Conservation (phyloP, 768 basidiomycete species). For the Trametes sanguinea region DNA sequence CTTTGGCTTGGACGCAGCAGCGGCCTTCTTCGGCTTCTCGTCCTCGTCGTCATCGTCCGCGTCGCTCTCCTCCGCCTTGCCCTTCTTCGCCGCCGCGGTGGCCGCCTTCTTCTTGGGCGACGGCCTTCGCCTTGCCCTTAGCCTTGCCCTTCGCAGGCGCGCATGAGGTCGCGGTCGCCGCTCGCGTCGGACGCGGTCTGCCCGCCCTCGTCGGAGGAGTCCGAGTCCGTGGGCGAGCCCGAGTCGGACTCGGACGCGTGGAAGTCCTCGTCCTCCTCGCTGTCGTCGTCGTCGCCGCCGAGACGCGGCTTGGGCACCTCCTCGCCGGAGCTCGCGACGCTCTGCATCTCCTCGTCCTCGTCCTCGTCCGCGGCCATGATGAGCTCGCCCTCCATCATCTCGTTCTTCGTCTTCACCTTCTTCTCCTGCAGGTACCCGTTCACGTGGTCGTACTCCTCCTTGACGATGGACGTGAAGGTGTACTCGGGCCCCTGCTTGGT, state of each 20-base stretch:
- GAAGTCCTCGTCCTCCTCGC: conserved; percentile 89
- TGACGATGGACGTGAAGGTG: conserved; percentile 91
- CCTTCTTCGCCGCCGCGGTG: conserved; percentile 25
- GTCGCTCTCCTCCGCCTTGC: conserved; percentile 32
- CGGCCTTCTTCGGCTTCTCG: conserved; percentile 48
- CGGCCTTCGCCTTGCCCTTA: conserved; percentile 35
- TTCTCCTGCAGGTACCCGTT: conserved; percentile 86
- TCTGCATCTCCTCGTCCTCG: conserved; percentile 80
- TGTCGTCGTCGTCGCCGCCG: conserved; percentile 74
- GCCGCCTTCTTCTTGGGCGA: conserved; percentile 41
- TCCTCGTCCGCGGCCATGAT: conserved; percentile 73
- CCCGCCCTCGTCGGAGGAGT: conserved; percentile 67
- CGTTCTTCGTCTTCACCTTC: conserved; percentile 93
- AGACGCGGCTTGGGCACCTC: conserved; percentile 52
- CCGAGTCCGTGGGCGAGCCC: conserved; percentile 83
- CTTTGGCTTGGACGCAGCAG: conserved; percentile 57
- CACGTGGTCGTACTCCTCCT: conserved; percentile 89
- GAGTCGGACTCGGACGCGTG: conserved; percentile 78
- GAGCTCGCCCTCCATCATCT: conserved; percentile 88
- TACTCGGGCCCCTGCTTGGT: conserved; percentile 83
- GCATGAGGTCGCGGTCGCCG: conserved; percentile 68
- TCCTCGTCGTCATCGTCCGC: conserved; percentile 40
- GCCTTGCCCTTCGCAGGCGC: conserved; percentile 42
- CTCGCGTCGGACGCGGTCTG: conserved; percentile 84
- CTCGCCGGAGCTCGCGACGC: conserved; percentile 70